These are phyloP conservation scores for Nicotiana obtusifolia DNA, from an alignment of 257 asterid species.

Conservation along the genomic window DNA sequence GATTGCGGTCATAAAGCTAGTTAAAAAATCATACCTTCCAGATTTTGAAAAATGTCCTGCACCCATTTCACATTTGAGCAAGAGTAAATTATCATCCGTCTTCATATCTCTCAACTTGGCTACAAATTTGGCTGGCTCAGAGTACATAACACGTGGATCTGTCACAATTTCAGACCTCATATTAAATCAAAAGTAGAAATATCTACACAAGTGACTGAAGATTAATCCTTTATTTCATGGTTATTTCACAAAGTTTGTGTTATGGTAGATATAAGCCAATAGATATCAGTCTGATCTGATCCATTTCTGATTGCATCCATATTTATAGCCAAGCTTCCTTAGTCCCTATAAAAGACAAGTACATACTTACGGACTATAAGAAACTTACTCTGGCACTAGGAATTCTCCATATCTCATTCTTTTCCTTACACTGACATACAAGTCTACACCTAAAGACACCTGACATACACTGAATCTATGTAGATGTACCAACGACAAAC, in stretches of 20 bases:
- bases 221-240: not conserved
- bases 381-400: not conserved
- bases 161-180: conserved; percentile 17
- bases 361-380: not conserved
- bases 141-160: conserved; percentile 88
- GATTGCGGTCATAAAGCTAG: conserved; percentile 7
- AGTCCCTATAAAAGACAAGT: not conserved
- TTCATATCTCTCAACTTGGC: conserved; percentile 90
- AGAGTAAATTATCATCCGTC: conserved; percentile 60
- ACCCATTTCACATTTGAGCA: conserved; percentile 85
- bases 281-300: not conserved
- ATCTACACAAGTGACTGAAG: not conserved
- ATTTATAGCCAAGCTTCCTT: not conserved
- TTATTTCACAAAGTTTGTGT: not conserved
- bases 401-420: not conserved
- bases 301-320: not conserved
- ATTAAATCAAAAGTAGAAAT: conserved; percentile 7
- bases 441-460: not conserved
- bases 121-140: conserved; percentile 89
- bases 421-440: not conserved
- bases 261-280: not conserved
- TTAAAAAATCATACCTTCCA: conserved; percentile 53
- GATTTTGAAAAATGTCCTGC: conserved; percentile 98
- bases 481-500: not conserved
- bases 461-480: not conserved